Base-by-base conservation (phyloP, 352 stramenopile genomes). In the Phytophthora chlamydospora region DNA sequence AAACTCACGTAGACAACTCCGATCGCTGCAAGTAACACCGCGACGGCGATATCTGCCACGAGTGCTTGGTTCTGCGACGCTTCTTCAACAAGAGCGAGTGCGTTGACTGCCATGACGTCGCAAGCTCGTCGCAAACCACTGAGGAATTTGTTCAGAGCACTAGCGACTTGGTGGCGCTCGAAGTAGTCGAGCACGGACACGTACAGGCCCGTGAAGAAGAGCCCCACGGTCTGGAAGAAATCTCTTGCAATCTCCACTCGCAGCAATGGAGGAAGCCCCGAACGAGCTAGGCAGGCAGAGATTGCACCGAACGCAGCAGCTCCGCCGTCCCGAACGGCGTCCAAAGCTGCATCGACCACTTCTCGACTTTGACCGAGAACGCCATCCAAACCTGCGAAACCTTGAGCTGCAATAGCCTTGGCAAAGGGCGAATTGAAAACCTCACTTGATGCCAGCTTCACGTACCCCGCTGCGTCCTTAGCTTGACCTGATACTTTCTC, bases 171-270 rank as follows among this genome's bases (percentile, higher is more conserved):
- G 17, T 76, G 53, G 2, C 16, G 19, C 8, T 64, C 40, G 19
- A 72, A 52, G 34, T 48, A 68, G 5, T 71, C 48, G 3, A 76
- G 33, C 7, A 76, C 49, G 9, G 66, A 44, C 19, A 41, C 57
- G 41, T 73, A 75, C 14, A 78, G 35, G 14, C 68, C 66, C 3
- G 60, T 61, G 62, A 78, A 75, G 21, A 78, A 70, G 12, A 78
- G 49, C 21, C 62, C 68, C 11, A 71, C 44, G 3, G 66, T 75
- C 38, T 78, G 70, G 19, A 56, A 58, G 27, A 73, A 78, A 21
- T 73, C 66, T 11, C 70, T 57, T 12, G 70, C 27, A 19, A 78
- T 78, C 16, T 73, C 70, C 36, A 78, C 34, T 7, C 70, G 60
- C 35, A 78, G 49, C 21, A 78, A 40, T 0, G 65, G 66, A 1